Conservation (phyloP, 495 filamentous ascomycete genomes). For the Pseudevernia furfuracea region DNA sequence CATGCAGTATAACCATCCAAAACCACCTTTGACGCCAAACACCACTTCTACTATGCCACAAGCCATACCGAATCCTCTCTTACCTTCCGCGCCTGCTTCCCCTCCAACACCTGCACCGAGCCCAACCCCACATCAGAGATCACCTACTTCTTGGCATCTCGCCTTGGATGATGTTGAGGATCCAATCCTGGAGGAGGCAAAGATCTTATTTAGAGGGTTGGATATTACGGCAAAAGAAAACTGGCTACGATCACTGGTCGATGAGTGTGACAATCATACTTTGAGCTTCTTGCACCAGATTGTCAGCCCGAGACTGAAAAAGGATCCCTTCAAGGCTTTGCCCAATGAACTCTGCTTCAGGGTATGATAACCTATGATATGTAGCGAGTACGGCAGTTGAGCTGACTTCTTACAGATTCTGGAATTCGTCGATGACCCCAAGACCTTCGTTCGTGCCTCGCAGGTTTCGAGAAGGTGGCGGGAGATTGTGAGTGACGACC, state of each 20-base stretch:
- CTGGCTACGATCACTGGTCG: slow-evolving; percentile 75
- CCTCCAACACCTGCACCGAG: slow-evolving; percentile 63
- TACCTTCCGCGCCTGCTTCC: slow-evolving; percentile 59
- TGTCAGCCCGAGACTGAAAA: slow-evolving; percentile 84
- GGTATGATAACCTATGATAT: slow-evolving; percentile 39
- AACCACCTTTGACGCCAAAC: slow-evolving; percentile 46
- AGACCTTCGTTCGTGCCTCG: slow-evolving; percentile 81
- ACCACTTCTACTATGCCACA: slow-evolving; percentile 48
- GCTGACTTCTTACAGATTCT: slow-evolving; percentile 53
- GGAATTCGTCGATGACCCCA: slow-evolving; percentile 90
- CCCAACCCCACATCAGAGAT: slow-evolving; percentile 55
- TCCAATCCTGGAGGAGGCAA: slow-evolving; percentile 45
- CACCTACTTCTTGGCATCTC: slow-evolving; percentile 46
- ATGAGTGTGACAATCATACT: slow-evolving; percentile 86
- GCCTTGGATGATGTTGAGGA: slow-evolving; percentile 51
- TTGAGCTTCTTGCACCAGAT: slow-evolving; percentile 92
- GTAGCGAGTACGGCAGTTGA: background rate
- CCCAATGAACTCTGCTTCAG: slow-evolving; percentile 88
- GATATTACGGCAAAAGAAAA: slow-evolving; percentile 48
- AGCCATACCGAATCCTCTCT: slow-evolving; percentile 40
- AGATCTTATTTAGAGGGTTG: slow-evolving; percentile 48
- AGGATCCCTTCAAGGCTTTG: slow-evolving; percentile 84
- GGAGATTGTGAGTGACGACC: slow-evolving; percentile 88
- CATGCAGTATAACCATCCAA: slow-evolving; percentile 37
- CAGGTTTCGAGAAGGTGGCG: slow-evolving; percentile 90